These are phyloP conservation scores for Thielaviopsis musarum DNA, from an alignment of 2,329 filamentous ascomycete genomes.

Conservation along the genomic window DNA sequence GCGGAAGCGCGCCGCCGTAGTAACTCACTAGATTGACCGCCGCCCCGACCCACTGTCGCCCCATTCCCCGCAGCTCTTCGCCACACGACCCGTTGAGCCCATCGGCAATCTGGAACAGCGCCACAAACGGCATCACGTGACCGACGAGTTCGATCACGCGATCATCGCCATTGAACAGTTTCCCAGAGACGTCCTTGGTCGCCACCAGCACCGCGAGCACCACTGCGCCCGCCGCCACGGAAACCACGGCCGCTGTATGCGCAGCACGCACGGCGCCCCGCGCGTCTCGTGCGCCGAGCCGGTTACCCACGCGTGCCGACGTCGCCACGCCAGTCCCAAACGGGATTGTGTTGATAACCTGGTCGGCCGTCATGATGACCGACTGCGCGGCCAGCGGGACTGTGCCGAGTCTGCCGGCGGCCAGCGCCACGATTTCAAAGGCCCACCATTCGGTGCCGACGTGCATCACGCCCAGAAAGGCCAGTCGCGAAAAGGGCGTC, in stretches of 20 bases:
- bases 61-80: conserved; percentile 67
- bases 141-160: conserved; percentile 56
- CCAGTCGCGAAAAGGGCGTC: conserved; percentile 54
- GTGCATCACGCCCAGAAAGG: conserved; percentile 60
- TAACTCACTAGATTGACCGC: conserved; percentile 70
- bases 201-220: conserved; percentile 55
- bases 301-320: conserved; percentile 61
- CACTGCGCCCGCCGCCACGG: conserved; percentile 47
- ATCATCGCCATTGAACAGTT: conserved; percentile 65
- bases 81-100: conserved; percentile 75
- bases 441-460: conserved; percentile 92
- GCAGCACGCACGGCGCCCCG: conserved; percentile 53
- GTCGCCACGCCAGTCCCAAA: conserved; percentile 76
- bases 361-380: conserved; percentile 80
- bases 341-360: conserved; percentile 70
- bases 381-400: conserved; percentile 67
- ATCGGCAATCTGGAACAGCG: conserved; percentile 79
- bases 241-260: conserved; percentile 58
- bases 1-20: conserved; percentile 63
- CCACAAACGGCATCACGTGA: conserved; percentile 69
- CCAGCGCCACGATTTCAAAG: conserved; percentile 76
- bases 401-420: conserved; percentile 64
- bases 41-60: conserved; percentile 70
- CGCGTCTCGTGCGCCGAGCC: conserved; percentile 52
- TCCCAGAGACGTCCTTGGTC: conserved; percentile 55